Percentiles rank a stretch among this genome's conserved stretches.
These are phyloP conservation scores for Trichophyton simii DNA, from an alignment of 2,329 filamentous ascomycete genomes.

Conservation along the genomic window DNA sequence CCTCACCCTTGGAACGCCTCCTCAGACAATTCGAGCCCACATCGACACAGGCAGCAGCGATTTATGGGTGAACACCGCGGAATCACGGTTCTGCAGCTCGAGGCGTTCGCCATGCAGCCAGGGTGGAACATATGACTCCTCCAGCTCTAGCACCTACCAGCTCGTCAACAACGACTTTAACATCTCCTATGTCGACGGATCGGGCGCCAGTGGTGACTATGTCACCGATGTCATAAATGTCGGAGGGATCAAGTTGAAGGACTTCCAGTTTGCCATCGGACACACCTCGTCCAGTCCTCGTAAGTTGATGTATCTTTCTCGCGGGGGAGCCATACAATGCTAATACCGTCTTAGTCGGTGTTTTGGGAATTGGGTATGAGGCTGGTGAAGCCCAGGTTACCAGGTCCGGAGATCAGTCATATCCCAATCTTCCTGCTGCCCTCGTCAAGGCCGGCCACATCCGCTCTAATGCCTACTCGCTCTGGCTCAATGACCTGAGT, in stretches of 20 bases:
- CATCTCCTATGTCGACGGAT: constrained; percentile 76
- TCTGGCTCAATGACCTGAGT: constrained; percentile 63
- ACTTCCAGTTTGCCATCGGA: constrained; percentile 49
- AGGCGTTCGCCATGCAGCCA: constrained; percentile 41
- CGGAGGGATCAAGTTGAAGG: constrained; percentile 36
- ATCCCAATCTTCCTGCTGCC: constrained; percentile 57
- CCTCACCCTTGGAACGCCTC: constrained; percentile 45
- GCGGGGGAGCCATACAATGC: neutral
- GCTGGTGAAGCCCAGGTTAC: constrained; percentile 64
- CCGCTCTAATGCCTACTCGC: constrained; percentile 55
- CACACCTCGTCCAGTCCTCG: constrained; percentile 39
- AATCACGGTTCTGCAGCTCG: constrained; percentile 47
- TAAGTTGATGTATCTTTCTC: neutral
- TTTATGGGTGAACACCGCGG: constrained; percentile 53
- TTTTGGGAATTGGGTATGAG: constrained; percentile 74
- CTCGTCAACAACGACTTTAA: constrained; percentile 68
- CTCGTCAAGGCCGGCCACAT: constrained; percentile 51
- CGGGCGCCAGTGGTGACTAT: constrained; percentile 66
- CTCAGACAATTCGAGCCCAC: constrained; percentile 43
- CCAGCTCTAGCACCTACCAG: constrained; percentile 61
- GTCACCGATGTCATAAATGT: constrained; percentile 57
- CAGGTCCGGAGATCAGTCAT: constrained; percentile 38
- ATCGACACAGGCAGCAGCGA: constrained; percentile 53
- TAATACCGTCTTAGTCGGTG: constrained; percentile 44
- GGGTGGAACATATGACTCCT: constrained; percentile 56